These are phyloP conservation scores for Astragalus glycyphyllos DNA, from an alignment of 306 rosid species.

Conservation along the genomic window DNA sequence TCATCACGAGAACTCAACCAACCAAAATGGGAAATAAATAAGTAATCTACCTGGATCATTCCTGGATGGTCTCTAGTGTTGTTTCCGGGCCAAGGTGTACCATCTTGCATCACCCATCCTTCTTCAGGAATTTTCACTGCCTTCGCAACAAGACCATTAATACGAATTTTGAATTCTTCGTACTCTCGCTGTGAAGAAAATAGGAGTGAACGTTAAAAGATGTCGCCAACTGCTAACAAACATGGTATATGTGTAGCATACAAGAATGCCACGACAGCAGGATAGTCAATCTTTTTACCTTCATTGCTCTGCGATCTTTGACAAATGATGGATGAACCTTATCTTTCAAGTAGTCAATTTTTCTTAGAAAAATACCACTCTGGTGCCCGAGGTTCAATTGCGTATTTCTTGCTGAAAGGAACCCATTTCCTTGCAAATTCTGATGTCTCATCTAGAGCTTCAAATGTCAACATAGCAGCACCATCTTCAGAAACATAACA, in stretches of 20 bases:
- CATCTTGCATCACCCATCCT: constrained; percentile 99
- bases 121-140: constrained; percentile 89
- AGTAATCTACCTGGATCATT: constrained; percentile 79
- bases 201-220: constrained; percentile 29
- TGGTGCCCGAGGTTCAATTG: constrained; percentile 95
- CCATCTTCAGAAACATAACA: constrained; percentile 99
- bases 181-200: constrained; percentile 77
- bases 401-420: constrained; percentile 84
- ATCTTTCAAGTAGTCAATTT: constrained; percentile 93
- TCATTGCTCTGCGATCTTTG: constrained; percentile 98
- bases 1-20: constrained; percentile 26
- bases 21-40: constrained; percentile 35
- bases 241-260: background rate
- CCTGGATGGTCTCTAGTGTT: constrained; percentile 99
- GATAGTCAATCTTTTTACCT: constrained; percentile 55
- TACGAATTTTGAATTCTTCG: constrained; percentile 90
- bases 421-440: constrained; percentile 97
- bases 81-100: constrained; percentile 99
- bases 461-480: constrained; percentile 98
- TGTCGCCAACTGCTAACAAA: constrained; percentile 8
- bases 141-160: constrained; percentile 88
- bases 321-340: constrained; percentile 94
- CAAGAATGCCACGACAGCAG: background rate
- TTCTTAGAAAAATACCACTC: constrained; percentile 97
- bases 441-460: constrained; percentile 90